These are phyloP conservation scores for Coemansia sp. DNA, from an alignment of 192 early-diverging fungal genomes.

Conservation along the genomic window DNA sequence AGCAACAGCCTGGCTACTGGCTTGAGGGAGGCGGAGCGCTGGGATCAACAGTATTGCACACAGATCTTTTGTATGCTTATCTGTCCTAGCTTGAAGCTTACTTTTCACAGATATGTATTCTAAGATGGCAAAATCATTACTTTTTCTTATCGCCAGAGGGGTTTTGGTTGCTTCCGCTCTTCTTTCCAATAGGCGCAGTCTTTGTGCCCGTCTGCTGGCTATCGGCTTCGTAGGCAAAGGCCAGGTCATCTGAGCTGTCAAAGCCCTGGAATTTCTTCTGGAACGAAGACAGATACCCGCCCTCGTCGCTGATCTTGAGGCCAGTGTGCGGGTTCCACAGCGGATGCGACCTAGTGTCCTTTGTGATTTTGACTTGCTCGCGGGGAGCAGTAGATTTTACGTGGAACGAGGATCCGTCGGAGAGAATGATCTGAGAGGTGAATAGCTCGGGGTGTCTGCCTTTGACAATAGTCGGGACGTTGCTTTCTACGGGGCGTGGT, in stretches of 20 bases:
- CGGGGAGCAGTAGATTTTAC: constrained; percentile 83
- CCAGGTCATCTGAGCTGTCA: constrained; percentile 49
- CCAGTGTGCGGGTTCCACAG: constrained; percentile 83
- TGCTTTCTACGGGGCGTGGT: constrained; percentile 21
- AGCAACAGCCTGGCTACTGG: background rate
- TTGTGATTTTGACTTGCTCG: constrained; percentile 77
- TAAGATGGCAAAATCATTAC: background rate
- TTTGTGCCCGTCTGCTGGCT: constrained; percentile 9
- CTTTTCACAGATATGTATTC: background rate
- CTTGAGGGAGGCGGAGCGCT: background rate
- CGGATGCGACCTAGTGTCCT: constrained; percentile 89
- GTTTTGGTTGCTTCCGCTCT: constrained; percentile 13
- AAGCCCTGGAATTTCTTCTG: constrained; percentile 73
- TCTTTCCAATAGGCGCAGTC: constrained; percentile 14
- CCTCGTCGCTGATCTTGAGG: constrained; percentile 66
- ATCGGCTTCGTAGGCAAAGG: constrained; percentile 21
- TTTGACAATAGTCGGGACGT: background rate
- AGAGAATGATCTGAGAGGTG: constrained; percentile 78
- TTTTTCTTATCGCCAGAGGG: constrained; percentile 1
- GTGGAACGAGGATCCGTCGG: constrained; percentile 84
- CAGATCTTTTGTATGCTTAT: background rate
- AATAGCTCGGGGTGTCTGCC: constrained; percentile 68
- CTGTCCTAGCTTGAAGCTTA: background rate
- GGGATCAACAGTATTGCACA: background rate
- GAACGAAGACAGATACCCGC: constrained; percentile 81